Percentiles rank a stretch among this genome's conserved stretches.
Conservation (phyloP, 2,329 filamentous ascomycete species). For the Fusarium ramigenum region DNA sequence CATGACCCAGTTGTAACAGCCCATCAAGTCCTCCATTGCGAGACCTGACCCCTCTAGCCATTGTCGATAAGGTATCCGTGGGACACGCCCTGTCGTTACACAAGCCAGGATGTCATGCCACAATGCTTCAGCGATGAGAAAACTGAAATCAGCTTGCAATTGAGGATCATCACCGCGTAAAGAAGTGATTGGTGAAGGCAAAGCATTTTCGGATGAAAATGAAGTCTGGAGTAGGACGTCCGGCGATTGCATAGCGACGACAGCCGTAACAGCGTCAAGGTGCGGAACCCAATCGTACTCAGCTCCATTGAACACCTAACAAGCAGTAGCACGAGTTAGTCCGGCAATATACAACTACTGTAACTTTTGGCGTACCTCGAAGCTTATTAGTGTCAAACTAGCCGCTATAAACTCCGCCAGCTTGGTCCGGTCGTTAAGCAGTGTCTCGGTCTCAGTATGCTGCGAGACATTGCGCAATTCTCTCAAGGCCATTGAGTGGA, state of each 20-base stretch:
- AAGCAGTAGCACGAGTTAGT: no score
- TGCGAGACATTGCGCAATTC: neutral
- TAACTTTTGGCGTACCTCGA: neutral
- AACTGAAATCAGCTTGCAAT: neutral
- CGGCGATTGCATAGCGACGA: neutral
- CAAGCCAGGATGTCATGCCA: neutral
- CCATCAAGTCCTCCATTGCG: neutral
- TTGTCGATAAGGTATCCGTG: neutral
- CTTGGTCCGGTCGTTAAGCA: neutral
- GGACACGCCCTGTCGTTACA: neutral
- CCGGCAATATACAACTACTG: no score
- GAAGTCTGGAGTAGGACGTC: neutral
- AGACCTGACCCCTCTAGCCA: neutral
- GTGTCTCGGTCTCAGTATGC: neutral
- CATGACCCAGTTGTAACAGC: neutral
- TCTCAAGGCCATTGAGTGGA: neutral
- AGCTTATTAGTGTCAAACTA: neutral
- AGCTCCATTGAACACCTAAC: neutral
- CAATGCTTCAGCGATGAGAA: neutral
- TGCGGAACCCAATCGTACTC: neutral
- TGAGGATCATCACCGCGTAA: accelerated
- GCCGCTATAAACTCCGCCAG: neutral
- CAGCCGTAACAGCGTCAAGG: neutral
- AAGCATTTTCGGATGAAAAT: no score
- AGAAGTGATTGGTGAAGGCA: neutral